Evolutionary conservation across 192 early-diverging fungal genomes (phyloP).

Genomic region (Entomortierella lignicola): DNA sequence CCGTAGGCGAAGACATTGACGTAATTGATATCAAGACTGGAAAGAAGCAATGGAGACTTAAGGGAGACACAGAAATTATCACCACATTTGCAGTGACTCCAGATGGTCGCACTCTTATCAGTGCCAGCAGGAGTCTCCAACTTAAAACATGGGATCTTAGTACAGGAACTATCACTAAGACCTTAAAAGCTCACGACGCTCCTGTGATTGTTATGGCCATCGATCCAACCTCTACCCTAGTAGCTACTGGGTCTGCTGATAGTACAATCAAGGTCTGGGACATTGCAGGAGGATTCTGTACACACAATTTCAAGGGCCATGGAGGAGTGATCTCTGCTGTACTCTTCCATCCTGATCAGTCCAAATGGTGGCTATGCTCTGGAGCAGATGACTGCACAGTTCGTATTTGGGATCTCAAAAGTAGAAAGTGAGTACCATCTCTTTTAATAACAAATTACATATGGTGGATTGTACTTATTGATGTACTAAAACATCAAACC

Average conservation of each 20-base stretch:
- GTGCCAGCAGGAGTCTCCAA: constrained; percentile 83
- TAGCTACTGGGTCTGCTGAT: constrained; percentile 97
- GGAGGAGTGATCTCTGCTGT: constrained; percentile 86
- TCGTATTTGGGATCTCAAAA: constrained; percentile 89
- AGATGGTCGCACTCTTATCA: constrained; percentile 80
- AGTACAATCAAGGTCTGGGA: constrained; percentile 97
- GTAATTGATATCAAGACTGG: constrained; percentile 79
- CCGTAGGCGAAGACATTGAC: constrained; percentile 85
- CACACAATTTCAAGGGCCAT: constrained; percentile 96
- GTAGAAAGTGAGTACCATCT: constrained; percentile 63
- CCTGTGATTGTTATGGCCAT: constrained; percentile 94
- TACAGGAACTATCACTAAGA: constrained; percentile 68
- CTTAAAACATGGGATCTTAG: constrained; percentile 83
- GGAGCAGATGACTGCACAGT: constrained; percentile 93
- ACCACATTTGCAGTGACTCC: constrained; percentile 89
- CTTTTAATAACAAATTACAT: too few species aligned
- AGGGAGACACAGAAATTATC: constrained; percentile 88
- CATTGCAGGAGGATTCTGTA: constrained; percentile 90
- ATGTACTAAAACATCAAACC: too few species aligned
- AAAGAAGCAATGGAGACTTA: constrained; percentile 68
- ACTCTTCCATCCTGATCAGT: constrained; percentile 78
- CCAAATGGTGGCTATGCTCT: constrained; percentile 78
- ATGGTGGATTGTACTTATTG: too few species aligned
- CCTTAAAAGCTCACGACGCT: constrained; percentile 91
- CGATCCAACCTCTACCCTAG: constrained; percentile 88